Evolutionary conservation across 1,284 basidiomycete species (phyloP), one percentile per base, ranked within the genome.

Genomic region (Phlebopus sp.): DNA sequence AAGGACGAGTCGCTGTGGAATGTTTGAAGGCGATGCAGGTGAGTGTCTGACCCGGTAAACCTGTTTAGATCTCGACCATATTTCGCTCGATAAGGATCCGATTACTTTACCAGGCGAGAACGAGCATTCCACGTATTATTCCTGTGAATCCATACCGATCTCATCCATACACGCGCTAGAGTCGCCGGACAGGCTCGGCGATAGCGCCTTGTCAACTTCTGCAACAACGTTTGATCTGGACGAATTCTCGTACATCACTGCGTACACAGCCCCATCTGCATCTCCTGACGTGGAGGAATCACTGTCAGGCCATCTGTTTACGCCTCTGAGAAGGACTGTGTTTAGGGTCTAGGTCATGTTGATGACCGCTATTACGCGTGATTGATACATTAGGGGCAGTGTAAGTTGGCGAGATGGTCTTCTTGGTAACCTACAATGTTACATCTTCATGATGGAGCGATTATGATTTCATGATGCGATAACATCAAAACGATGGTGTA

Each of bases 161-260:
- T 43, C 47, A 41, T 51, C 37, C 5, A 27, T 40, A 13, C 35
- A 39, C 8, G n/a, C 13, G 29, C 38, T 44, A 15, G 43, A 60
- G 30, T 56, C 59, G 3, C 60, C 55, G 3, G 47, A 36, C 37
- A 42, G 30, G 43, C 42, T 50, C 27, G 10, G 27, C 27, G 8
- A 29, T 13, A 50, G 52, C 18, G 51, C 36, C 21, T 51, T 51
- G 14, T 45, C 52, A 17, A 36, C 43, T 30, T 62, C 60, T 44
- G 19, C 9, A 7, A 46, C 49, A 9, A 49, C 51, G 21, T 63
- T 59, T 15, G 63, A 67, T 41, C 35, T 66, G 48, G 52, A 61
- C 51, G 63, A 64, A 56, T 61, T 63, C 59, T 67, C 65, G 25
- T 63, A 66, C 37, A 23, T 66, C 25, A 63, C 63, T 13, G 64